Base-by-base conservation (phyloP, 2,329 filamentous ascomycete species). In the Fusarium incarnatum region DNA sequence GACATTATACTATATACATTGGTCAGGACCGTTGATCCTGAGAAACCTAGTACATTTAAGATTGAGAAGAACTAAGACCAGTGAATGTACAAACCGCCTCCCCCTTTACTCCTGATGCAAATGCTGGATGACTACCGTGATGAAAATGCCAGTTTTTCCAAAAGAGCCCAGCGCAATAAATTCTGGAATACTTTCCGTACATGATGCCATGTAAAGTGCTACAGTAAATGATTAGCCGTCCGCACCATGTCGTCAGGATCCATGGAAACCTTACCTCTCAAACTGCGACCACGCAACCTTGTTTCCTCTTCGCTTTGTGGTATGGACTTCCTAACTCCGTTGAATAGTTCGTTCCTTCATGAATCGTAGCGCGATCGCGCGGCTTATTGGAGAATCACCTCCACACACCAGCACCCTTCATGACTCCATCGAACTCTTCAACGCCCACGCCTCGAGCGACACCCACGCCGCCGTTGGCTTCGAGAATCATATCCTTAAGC, bases 401-500 rank as follows among this genome's bases (percentile, higher is more conserved):
- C 86, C 95, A 95, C 40, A 94, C 90, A 2, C 94, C 94, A 8
- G 94, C 94, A 74, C 92, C 85, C 70, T 85, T 88, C 94, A 97
- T 95, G 8, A 97, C 92, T 57, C 88, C 88, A 80, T 94, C 91
- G 81, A 97, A 97, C 76, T 98, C 93, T 55, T 92, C 90, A 76
- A 90, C 84, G 42, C 84, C 88, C 12, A 97, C 95, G 10, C 92
- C 93, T 60, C 84, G 87, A 40, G 84, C 88, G 13, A 92, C 87
- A 18, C 92, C 91, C 6, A 86, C 89, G 3, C 93, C 94, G 5
- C 92, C 93, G 79, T 97, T 98, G 50, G 95, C 96, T 84, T 98
- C 95, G 50, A 94, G 83, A 61, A 99, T 91, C 96, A 99, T 99
- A 83, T 98, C 94, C 82, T 88, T 89, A 77, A 99, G 82, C 77